A percentile compares a stretch with the other conserved stretches of the same genome.
phyloP scores from a whole-genome alignment of 2,329 filamentous ascomycete species.

The Neonectria coccinea region DNA sequence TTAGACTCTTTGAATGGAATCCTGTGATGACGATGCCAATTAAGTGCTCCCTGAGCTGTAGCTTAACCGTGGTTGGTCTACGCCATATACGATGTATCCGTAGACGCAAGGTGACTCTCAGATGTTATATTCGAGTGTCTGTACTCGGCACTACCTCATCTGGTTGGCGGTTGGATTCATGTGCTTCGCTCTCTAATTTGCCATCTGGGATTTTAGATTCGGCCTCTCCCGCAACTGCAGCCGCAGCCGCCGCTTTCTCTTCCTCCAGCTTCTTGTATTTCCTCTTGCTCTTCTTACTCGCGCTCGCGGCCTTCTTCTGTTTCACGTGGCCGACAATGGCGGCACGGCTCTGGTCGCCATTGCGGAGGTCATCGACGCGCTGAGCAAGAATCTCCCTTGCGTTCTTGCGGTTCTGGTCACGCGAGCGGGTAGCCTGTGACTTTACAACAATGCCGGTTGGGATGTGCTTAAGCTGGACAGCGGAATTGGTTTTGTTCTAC shows the following conservation, averaged over 20 bases:
- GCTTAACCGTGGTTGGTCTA: neutral
- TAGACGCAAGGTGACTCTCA: neutral
- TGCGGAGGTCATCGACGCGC: slow-evolving; percentile 76
- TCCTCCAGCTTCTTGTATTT: slow-evolving; percentile 78
- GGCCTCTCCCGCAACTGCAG: neutral
- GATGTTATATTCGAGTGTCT: slow-evolving; percentile 21
- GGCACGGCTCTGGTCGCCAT: slow-evolving; percentile 76
- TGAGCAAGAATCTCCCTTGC: slow-evolving; percentile 83
- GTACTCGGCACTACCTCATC: neutral
- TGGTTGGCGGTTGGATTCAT: neutral
- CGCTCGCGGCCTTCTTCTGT: slow-evolving; percentile 78
- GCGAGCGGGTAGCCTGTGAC: slow-evolving; percentile 89
- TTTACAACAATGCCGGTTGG: slow-evolving; percentile 95
- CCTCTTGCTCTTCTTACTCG: slow-evolving; percentile 82
- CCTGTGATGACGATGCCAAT: slow-evolving; percentile 41
- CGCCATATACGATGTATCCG: neutral
- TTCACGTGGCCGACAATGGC: slow-evolving; percentile 73
- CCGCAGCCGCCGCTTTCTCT: slow-evolving; percentile 51
- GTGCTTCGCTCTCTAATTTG: neutral
- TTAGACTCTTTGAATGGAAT: slow-evolving; percentile 50
- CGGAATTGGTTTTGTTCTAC: slow-evolving; percentile 95
- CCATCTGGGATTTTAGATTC: neutral
- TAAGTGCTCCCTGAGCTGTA: slow-evolving; percentile 1
- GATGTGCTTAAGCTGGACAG: slow-evolving; percentile 90
- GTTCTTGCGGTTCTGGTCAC: slow-evolving; percentile 87